These are phyloP conservation scores for Boeremia exigua DNA, from an alignment of 2,329 filamentous ascomycete species.

Conservation along the genomic window DNA sequence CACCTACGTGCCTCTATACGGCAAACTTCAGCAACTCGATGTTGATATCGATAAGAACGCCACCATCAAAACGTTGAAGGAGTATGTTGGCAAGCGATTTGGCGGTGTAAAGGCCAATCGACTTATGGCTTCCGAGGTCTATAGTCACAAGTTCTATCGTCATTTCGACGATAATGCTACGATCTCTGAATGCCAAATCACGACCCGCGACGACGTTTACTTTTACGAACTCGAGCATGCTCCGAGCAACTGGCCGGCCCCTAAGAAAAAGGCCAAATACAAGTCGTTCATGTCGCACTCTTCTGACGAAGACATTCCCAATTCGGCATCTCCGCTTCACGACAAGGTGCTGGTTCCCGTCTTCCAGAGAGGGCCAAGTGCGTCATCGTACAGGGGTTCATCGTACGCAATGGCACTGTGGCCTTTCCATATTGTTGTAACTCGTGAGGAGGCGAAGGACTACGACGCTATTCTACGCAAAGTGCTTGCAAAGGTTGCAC, in stretches of 20 bases:
- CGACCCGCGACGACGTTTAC: conserved; percentile 65
- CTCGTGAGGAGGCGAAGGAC: conserved; percentile 70
- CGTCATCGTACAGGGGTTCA: conserved; percentile 39
- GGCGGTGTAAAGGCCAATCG: conserved; percentile 61
- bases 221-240: conserved; percentile 79
- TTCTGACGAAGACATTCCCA: conserved; percentile 55
- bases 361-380: conserved; percentile 62
- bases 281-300: conserved; percentile 56
- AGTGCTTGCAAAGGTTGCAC: conserved; percentile 75
- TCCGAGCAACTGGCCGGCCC: conserved; percentile 77
- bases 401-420: conserved; percentile 45
- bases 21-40: conserved; percentile 71
- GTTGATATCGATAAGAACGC: conserved; percentile 82
- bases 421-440: conserved; percentile 78
- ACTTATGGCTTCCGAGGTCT: conserved; percentile 83
- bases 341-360: conserved; percentile 74
- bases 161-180: conserved; percentile 71
- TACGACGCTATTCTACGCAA: conserved; percentile 80
- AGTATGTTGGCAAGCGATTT: conserved; percentile 63
- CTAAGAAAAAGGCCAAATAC: conserved; percentile 55
- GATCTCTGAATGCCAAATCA: conserved; percentile 74
- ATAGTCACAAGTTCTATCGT: conserved; percentile 84
- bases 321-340: conserved; percentile 67
- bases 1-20: conserved; percentile 78
- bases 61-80: conserved; percentile 71